Conservation (phyloP, 2,329 filamentous ascomycete species). For the Aspergillus novofumigatus region DNA sequence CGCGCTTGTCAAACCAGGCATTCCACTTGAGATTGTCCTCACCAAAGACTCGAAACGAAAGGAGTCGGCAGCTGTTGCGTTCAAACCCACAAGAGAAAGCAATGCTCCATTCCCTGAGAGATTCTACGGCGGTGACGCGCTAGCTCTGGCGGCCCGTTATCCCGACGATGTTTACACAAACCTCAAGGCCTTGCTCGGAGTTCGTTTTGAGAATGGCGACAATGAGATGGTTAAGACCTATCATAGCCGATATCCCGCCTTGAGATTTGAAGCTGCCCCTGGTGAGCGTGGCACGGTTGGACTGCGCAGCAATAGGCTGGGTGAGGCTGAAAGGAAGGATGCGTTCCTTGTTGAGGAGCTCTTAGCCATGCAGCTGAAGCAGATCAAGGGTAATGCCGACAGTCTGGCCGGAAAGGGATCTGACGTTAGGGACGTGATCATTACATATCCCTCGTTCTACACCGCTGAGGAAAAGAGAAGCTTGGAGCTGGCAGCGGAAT, state of each 20-base stretch:
- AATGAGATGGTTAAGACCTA: constrained; percentile 64
- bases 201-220: constrained; percentile 45
- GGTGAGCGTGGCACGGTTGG: constrained; percentile 63
- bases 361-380: constrained; percentile 92
- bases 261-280: constrained; percentile 58
- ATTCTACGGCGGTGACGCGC: constrained; percentile 85
- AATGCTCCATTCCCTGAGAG: constrained; percentile 75
- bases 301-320: constrained; percentile 72
- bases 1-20: constrained; percentile 89
- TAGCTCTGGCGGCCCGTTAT: constrained; percentile 81
- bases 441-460: constrained; percentile 88
- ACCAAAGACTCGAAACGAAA: constrained; percentile 98
- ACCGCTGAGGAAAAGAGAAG: constrained; percentile 86
- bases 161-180: constrained; percentile 93
- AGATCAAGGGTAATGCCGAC: constrained; percentile 85
- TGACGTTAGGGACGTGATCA: constrained; percentile 72
- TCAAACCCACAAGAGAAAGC: constrained; percentile 75
- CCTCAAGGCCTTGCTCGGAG: constrained; percentile 82
- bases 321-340: constrained; percentile 59
- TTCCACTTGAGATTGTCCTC: constrained; percentile 94
- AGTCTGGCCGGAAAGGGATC: constrained; percentile 70
- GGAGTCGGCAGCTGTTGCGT: constrained; percentile 84
- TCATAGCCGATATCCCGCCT: constrained; percentile 68
- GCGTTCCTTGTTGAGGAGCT: constrained; percentile 81
- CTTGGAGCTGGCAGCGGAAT: constrained; percentile 74